Evolutionary conservation across 2,329 filamentous ascomycete species (phyloP), one percentile per base, ranked within the genome.

Genomic region (Stachybotrys echinatus): DNA sequence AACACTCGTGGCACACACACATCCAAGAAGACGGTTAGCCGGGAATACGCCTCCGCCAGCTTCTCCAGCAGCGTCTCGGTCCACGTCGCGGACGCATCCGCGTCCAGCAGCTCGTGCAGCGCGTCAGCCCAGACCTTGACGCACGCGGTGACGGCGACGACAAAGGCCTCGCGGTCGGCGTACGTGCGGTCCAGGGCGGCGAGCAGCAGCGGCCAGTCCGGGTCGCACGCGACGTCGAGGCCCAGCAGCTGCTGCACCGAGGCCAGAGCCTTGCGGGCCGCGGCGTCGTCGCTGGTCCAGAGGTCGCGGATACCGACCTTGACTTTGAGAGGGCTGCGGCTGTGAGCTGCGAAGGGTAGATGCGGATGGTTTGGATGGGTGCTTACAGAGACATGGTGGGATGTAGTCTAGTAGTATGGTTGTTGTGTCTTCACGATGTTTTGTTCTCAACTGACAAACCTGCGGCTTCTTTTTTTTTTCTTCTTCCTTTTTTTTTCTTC

Each of bases 151-250:
- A 75, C 56, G 19, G 58, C 58, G 20, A 63, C 54, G 10, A 73
- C 66, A 12, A 79, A 64, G 27, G 65, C 61, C 4, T 54, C 57
- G 48, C 69, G 71, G 52, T 78, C 73, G 1, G 65, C 54, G 56
- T 73, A 76, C 43, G 61, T 56, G 3, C 47, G 48, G 23, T 67
- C 67, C 2, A 75, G 61, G 14, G 67, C 66, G 12, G 64, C 60
- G 44, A 71, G 56, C 14, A 77, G 61, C 43, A 72, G 66, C 6
- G 59, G 57, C 72, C 74, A 77, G 56, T 76, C 69, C 1, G 73
- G 73, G 6, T 72, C 63, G 37, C 70, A 59, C 20, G 55, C 54
- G 18, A 75, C 60, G 0, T 66, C 51, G 23, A 71, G 66, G 1
- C 76, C 75, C 14, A 78, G 59, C 6, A 65, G 50, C 1, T 62